These are phyloP conservation scores for Alternaria consortialis DNA, from an alignment of 2,329 filamentous ascomycete species.

Conservation along the genomic window DNA sequence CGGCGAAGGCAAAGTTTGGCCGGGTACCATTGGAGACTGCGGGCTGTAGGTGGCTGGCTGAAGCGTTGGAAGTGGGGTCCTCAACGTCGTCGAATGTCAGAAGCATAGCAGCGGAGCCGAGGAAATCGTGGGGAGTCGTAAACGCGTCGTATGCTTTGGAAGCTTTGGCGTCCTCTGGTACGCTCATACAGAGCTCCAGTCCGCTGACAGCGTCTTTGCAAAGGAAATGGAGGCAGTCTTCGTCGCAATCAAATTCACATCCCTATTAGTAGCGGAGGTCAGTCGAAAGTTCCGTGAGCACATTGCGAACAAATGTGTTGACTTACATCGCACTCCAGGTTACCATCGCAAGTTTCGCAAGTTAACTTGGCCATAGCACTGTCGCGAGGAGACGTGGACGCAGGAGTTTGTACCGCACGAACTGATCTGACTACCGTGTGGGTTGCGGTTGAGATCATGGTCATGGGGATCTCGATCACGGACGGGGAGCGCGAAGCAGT, in stretches of 20 bases:
- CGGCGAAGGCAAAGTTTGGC: conserved; percentile 4
- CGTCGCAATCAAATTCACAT: conserved; percentile 2
- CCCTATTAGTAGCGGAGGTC: neutral
- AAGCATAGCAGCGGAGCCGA: conserved; percentile 6
- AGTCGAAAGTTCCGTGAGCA: neutral
- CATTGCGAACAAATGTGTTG: neutral
- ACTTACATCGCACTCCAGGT: conserved; percentile 1
- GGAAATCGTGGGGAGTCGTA: neutral
- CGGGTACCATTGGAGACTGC: neutral
- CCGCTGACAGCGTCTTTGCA: neutral
- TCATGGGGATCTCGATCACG: neutral
- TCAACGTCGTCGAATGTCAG: neutral
- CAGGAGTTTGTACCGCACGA: conserved; percentile 1
- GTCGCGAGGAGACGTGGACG: neutral
- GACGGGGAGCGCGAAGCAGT: neutral
- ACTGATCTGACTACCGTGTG: conserved; percentile 1
- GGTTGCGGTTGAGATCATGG: conserved; percentile 1
- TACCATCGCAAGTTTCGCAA: neutral
- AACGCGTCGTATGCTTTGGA: neutral
- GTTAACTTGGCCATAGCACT: neutral
- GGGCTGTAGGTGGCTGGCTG: neutral
- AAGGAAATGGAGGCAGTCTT: neutral
- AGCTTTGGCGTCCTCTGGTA: neutral
- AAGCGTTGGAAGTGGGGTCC: neutral
- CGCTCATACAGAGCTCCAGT: neutral